Conservation (phyloP, 2,329 filamentous ascomycete genomes). For the Fusarium devonianum region DNA sequence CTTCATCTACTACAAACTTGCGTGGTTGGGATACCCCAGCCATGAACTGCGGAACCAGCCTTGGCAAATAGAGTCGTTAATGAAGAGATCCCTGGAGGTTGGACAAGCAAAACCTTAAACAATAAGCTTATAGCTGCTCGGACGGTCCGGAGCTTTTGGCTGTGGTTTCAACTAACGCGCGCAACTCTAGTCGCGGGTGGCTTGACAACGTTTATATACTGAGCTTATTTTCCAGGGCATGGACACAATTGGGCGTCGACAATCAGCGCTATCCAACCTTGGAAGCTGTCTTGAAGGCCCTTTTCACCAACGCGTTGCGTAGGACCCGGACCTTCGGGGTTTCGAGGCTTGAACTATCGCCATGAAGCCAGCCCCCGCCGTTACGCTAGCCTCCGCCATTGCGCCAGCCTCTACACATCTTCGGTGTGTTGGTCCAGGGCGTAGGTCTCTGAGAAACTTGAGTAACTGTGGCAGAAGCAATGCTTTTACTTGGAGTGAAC, state of each 20-base stretch:
- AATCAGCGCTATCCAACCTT: too few relatives aligned
- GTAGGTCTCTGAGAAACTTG: background rate
- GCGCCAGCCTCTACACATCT: background rate
- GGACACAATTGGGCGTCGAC: too few relatives aligned
- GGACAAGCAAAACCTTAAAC: background rate
- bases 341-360: background rate
- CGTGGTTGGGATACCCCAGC: background rate
- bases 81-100: too few relatives aligned
- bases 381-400: background rate
- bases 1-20: background rate
- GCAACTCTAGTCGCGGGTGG: background rate
- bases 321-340: background rate
- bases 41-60: background rate
- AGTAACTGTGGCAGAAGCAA: too few relatives aligned
- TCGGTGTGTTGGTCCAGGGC: background rate
- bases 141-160: background rate
- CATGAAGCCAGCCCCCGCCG: too few relatives aligned
- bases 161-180: background rate
- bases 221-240: background rate
- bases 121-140: background rate
- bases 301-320: background rate
- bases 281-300: too few relatives aligned
- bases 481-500: too few relatives aligned
- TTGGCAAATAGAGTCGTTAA: background rate
- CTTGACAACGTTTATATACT: background rate